phyloP scores from a whole-genome alignment of 768 basidiomycete species.

The Pleurotus sapidus region DNA sequence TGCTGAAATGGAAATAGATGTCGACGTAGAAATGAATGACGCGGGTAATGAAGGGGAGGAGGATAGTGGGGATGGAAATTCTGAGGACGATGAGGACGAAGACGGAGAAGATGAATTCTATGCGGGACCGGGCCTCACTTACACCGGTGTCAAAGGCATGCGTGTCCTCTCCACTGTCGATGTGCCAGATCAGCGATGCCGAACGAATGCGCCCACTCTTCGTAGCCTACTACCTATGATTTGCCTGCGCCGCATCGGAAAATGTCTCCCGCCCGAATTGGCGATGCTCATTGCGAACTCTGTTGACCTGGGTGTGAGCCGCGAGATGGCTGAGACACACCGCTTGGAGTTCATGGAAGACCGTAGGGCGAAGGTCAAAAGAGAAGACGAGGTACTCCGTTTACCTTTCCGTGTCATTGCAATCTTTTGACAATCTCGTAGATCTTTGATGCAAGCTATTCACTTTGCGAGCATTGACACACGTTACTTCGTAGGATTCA shows the following conservation, averaged over 20 bases:
- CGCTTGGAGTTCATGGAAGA: slow-evolving; percentile 7
- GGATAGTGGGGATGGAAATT: no score
- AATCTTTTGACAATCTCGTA: no score
- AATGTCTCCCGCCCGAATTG: not conserved
- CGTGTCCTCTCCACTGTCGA: slow-evolving; percentile 1
- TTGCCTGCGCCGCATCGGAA: not conserved
- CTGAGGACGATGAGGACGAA: no score
- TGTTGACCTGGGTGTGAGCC: slow-evolving; percentile 1
- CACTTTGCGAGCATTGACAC: no score
- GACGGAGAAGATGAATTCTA: no score
- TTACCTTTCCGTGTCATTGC: no score
- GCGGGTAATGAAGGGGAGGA: no score
- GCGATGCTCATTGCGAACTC: no score
- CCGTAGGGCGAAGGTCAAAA: not conserved
- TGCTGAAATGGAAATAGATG: no score
- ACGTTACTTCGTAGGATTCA: no score
- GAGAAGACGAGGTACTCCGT: not conserved
- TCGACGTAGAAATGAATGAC: no score
- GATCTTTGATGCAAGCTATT: no score
- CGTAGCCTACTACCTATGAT: not conserved
- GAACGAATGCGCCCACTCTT: not conserved
- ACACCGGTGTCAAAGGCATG: not conserved
- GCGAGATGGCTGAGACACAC: slow-evolving; percentile 9
- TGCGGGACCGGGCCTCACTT: not conserved
- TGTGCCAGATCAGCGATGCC: not conserved